Evolutionary conservation across 2,329 filamentous ascomycete genomes (phyloP).

Genomic region (Fusarium sp.): DNA sequence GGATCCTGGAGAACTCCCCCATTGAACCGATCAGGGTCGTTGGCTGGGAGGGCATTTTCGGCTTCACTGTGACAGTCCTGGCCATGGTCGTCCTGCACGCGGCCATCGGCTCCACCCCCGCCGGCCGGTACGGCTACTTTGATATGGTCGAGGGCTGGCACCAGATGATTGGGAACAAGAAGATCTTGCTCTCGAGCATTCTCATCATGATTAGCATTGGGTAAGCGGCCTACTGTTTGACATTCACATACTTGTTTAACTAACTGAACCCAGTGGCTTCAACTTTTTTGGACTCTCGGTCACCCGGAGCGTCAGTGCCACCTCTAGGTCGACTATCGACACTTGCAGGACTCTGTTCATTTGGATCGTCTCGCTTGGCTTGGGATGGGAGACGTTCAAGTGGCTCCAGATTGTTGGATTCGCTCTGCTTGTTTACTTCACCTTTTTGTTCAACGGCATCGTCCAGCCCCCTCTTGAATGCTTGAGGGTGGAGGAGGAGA

Average conservation of each 20-base stretch:
- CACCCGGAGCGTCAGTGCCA: slow-evolving; percentile 89
- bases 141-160: slow-evolving; percentile 88
- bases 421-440: slow-evolving; percentile 91
- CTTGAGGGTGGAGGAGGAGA: slow-evolving; percentile 66
- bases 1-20: slow-evolving; percentile 76
- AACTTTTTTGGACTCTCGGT: slow-evolving; percentile 99
- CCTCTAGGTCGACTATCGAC: slow-evolving; percentile 94
- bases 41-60: slow-evolving; percentile 96
- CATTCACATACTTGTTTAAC: background rate
- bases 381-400: slow-evolving; percentile 98
- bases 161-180: slow-evolving; percentile 78
- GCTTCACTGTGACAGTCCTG: slow-evolving; percentile 81
- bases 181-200: slow-evolving; percentile 81
- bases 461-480: slow-evolving; percentile 83
- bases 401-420: slow-evolving; percentile 95
- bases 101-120: slow-evolving; percentile 78
- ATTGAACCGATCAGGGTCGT: slow-evolving; percentile 90
- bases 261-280: slow-evolving; percentile 75
- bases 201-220: slow-evolving; percentile 98
- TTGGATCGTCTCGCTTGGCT: slow-evolving; percentile 91
- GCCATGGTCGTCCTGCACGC: slow-evolving; percentile 86
- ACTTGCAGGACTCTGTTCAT: slow-evolving; percentile 98
- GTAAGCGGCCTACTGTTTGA: slow-evolving; percentile 58
- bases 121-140: slow-evolving; percentile 85
- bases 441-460: slow-evolving; percentile 95